Conservation (phyloP, 306 rosid species). For the Malus domestica region DNA sequence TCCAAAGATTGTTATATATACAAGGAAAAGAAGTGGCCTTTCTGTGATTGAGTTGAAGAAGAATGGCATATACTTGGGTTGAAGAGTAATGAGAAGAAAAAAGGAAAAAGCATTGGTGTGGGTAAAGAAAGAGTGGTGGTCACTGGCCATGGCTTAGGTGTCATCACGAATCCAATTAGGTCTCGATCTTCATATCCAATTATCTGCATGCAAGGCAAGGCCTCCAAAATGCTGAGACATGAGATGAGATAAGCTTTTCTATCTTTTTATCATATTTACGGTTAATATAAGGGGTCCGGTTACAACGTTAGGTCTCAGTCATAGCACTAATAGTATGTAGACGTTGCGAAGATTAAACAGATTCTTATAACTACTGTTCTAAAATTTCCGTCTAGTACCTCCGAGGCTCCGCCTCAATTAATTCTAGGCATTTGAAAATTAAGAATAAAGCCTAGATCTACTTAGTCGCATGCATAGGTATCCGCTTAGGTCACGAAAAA, state of each 20-base stretch:
- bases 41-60: constrained; percentile 3
- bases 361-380: neutral
- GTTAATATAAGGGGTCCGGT: too few species aligned
- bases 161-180: constrained; percentile 18
- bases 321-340: neutral
- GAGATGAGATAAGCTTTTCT: neutral
- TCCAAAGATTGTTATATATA: neutral
- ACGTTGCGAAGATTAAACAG: too few species aligned
- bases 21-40: neutral
- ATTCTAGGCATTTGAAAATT: too few species aligned
- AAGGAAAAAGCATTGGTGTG: neutral
- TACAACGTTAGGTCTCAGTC: too few species aligned
- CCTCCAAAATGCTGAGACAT: neutral
- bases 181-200: neutral
- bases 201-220: neutral
- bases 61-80: neutral
- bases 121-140: constrained; percentile 1
- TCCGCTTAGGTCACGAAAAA: too few species aligned
- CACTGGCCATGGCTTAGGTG: constrained; percentile 11
- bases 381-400: too few species aligned
- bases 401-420: too few species aligned
- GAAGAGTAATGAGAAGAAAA: neutral
- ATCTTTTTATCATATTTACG: too few species aligned
- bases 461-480: too few species aligned
- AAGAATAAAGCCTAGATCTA: too few species aligned